Evolutionary conservation across 352 stramenopile species (phyloP).

Genomic region (Globisporangium viniferum): DNA sequence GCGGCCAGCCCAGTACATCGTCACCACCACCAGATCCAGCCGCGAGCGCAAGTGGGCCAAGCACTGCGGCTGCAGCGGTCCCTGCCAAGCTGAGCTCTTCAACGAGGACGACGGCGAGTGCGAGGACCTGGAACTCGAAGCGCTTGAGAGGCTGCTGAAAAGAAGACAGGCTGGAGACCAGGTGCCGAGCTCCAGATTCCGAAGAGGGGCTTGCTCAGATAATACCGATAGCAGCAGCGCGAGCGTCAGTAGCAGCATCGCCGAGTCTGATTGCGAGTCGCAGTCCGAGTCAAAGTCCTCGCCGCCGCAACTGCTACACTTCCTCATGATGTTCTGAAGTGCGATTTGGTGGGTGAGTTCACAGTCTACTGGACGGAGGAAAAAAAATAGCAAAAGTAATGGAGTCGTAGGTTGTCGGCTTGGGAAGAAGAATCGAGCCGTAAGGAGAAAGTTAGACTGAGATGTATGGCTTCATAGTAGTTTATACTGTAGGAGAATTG

Average conservation of each 20-base stretch:
- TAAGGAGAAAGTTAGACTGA: background rate
- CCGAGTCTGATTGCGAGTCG: background rate
- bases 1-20: conserved; percentile 2
- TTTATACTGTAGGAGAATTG: no score
- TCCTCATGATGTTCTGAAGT: conserved; percentile 15
- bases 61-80: conserved; percentile 10
- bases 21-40: background rate
- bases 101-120: conserved; percentile 7
- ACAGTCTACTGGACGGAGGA: background rate
- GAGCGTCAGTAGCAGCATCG: background rate
- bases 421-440: background rate
- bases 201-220: background rate
- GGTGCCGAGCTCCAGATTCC: background rate
- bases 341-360: background rate
- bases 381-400: background rate
- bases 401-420: background rate
- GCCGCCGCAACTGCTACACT: conserved; percentile 14
- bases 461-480: background rate
- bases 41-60: conserved; percentile 9
- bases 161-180: background rate
- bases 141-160: background rate
- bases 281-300: background rate
- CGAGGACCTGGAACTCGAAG: background rate
- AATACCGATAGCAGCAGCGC: background rate
- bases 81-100: conserved; percentile 10